Evolutionary conservation across 2,329 filamentous ascomycete species (phyloP), one percentile per base, ranked within the genome.

Genomic region (Sporothrix pseudoabietina): DNA sequence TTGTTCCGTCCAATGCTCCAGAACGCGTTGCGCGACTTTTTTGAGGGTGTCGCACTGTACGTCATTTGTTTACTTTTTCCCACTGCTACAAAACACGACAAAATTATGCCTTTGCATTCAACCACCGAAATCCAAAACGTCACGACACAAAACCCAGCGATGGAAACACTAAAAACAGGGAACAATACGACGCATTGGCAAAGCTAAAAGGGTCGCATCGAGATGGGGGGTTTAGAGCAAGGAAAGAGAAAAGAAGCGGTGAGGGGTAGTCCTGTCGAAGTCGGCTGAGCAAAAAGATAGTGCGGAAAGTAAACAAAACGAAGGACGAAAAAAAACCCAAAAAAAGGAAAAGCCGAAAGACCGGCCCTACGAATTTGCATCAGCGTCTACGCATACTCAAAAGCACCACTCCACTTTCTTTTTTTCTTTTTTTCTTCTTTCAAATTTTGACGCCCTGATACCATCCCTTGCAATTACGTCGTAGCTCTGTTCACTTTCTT

Each of bases 31-130:
- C 68, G 68, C 68, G 49, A 26, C 22, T 39, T 30, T 30, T 49
- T 30, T 30, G 14, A 16, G 3, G 10, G 4, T 12, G 14, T 19
- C 7, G 16, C 30, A 41, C 57, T 63, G 59, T 57, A 75, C 74
- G 74, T 75, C 74, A 75, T 75, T 73, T 75, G 72, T 75, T 73
- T 75, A 75, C 74, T 73, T 74, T 63, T 55, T 4, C 1, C 12
- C 8, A 26, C 52, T 54, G 12, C 9, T 44, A 14, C 41, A 44
- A 49, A 49, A 49, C 44, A 49, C 44, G 19, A 49, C 12, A 44
- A 44, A 44, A 30, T 68, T 52, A 68, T 68, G 65, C 65, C 44
- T 12, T 66, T 44, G 61, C 19, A 59, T 30, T 16, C 14, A 52
- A 47, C 44, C 47, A 69, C 47, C 22, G n/a, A 32, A 35, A 69